Percentiles rank a stretch among this genome's conserved stretches.
phyloP scores from a whole-genome alignment of 2,329 filamentous ascomycete species.

The Calonectria naviculata region DNA sequence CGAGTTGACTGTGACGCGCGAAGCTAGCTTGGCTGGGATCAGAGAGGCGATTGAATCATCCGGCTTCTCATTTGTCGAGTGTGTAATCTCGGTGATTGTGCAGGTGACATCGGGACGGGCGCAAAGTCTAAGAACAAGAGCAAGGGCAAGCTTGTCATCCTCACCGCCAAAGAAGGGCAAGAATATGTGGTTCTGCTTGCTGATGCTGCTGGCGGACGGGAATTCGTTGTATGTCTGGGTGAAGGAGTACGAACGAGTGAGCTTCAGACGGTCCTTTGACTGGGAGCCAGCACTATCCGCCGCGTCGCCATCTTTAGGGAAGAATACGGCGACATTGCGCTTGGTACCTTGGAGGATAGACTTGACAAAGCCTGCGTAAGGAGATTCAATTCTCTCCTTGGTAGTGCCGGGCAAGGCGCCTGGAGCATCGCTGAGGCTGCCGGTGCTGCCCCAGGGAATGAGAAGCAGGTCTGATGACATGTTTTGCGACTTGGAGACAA shows the following conservation, averaged over 20 bases:
- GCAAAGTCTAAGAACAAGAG: conserved; percentile 4
- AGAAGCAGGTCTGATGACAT: conserved; percentile 9
- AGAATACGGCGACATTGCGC: conserved; percentile 15
- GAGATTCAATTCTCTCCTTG: conserved; percentile 3
- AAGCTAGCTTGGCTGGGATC: background rate
- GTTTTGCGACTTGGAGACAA: conserved; percentile 7
- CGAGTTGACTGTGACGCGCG: background rate
- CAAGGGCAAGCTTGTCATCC: conserved; percentile 4
- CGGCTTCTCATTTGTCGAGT: background rate
- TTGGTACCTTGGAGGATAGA: background rate
- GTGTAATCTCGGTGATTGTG: background rate
- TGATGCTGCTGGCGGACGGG: background rate
- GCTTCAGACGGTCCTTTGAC: conserved; percentile 4
- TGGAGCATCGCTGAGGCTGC: background rate
- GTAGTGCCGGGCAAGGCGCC: background rate
- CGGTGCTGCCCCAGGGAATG: conserved; percentile 12
- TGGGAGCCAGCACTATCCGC: background rate
- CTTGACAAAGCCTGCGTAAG: conserved; percentile 9
- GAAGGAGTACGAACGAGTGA: conserved; percentile 11
- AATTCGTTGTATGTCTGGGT: conserved; percentile 13
- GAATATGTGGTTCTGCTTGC: conserved; percentile 12
- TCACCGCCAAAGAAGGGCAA: conserved; percentile 10
- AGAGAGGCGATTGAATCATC: background rate
- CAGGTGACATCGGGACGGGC: conserved; percentile 8
- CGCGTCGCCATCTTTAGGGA: conserved; percentile 8